Base-by-base conservation (phyloP, 2,329 filamentous ascomycete species). In the Ceratocystis papillata region DNA sequence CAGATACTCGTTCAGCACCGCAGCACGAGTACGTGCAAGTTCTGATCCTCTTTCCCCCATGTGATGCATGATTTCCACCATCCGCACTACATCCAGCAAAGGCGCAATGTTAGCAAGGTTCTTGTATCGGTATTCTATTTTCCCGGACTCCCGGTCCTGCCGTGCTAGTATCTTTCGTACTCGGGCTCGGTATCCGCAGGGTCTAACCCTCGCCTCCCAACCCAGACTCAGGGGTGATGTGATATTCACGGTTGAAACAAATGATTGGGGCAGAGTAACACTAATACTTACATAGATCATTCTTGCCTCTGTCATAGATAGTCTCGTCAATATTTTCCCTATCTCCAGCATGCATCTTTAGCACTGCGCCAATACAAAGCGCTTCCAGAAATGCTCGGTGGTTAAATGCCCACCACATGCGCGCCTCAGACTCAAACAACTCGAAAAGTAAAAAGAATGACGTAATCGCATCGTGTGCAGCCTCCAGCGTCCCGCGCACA, bases 361-460 rank as follows among this genome's bases (percentile, higher is more conserved):
- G 73, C 28, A 86, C 79, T 68, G 80, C 81, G 25, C 83, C 83
- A 61, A 88, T 88, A 75, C 83, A 89, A 72, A 86, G 73, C 41
- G 87, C 87, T 77, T 92, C 88, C 64, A 92, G 79, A 72, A 92
- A 92, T 0, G 88, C 88, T 1, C 89, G 79, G 72, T 92, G 89
- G 73, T 90, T 89, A 70, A 91, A 90, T 0, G 90, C 87, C 88
- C 88, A 93, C 88, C 88, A 92, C 0, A 91, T 88, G 15, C 85
- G 81, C 1, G 87, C 87, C 76, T 93, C 89, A 17, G 79, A 78
- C 70, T 87, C 83, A 69, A 91, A 85, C 12, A 89, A 76, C 46
- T 77, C 78, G 75, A 86, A 89, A 5, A 84, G 79, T 67, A 90
- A 79, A 73, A 92, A 91, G 73, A 91, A 93, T 1, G 87, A 79